Evolutionary conservation across 202 grass and related monocot genomes (phyloP), one percentile per base, ranked within the genome.

Genomic region (Setaria viridis): DNA sequence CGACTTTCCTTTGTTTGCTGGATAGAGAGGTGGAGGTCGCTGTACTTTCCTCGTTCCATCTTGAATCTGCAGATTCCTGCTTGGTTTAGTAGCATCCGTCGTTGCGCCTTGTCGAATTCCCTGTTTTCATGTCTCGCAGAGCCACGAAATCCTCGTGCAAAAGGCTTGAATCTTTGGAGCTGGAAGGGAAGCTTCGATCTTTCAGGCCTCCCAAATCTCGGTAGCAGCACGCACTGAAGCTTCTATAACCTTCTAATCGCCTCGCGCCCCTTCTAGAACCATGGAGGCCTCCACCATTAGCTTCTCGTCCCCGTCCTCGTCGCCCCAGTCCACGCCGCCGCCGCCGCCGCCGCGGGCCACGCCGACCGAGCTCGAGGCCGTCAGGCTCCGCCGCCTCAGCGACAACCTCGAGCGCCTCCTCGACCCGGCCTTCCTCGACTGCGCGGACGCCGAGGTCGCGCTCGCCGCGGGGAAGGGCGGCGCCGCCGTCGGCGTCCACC

Each of bases 371-470:
- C 87, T 85, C 59, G 81, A 90, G 4, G 81, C 85, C 20, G 56
- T 90, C 77, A 72, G 84, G 41, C 81, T 93, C 50, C 67, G 62
- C 77, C 91, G 87, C 85, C 91, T 93, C 50, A 93, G 91, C 87
- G 72, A 32, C 43, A 93, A 87, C 77, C 91, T 93, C 60, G 67
- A 90, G 72, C 87, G 77, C 85, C 93, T 95, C 50, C 77, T 91
- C 42, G 93, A 95, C 62, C 82, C 91, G 29, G 45, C 82, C 78
- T 92, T 92, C 88, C 85, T 93, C 84, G 20, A 83, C 86, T 95
- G 91, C 88, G 73, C 88, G 5, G 93, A 95, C 81, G 84, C 88
- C 69, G 86, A 95, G 67, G 42, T 95, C 64, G 48, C 87, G 35
- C 91, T 95, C 43, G 66, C 86, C 32, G 13, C 32, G 65, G 39